Evolutionary conservation across 768 basidiomycete genomes (phyloP), one percentile per base, ranked within the genome.

Genomic region (Suillus brevipes): DNA sequence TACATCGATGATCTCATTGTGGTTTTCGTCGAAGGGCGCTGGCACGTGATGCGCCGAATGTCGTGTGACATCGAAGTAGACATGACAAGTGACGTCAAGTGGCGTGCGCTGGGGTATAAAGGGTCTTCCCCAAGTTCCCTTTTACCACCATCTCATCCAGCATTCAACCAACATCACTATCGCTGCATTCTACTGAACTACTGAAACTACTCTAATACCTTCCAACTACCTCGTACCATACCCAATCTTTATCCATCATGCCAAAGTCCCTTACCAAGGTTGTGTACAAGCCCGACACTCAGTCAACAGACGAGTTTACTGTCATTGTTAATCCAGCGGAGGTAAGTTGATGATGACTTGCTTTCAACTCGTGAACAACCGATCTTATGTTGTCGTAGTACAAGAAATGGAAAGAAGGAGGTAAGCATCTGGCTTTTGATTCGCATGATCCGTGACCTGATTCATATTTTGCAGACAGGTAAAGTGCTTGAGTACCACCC

Each of bases 361-460:
- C 34, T 61, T 42, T 50, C 50, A 59, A 59, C 43, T 42, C 60
- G 43, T 42, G 20, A 34, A 52, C 66, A 69, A 58, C 69, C 50
- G 28, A 31, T 61, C 42, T 59, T 36, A 60, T 56, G 47, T 66
- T 64, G 18, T 16, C 34, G 63, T 68, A 92, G 92, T 91, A 78
- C 76, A 86, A 86, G 80, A 90, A 87, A 75, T 94, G 90, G 90
- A 90, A 87, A 76, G 83, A 78, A 12, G 92, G 90, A 84, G 91
- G 92, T 92, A 67, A 79, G 85, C 58, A 31, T 56, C 23, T 65
- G 3, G 38, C 34, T 53, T 64, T 57, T 25, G 62, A 65, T 63
- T 59, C 9, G 25, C 16, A 40, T 63, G 49, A 64, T 65, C 62
- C 31, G 62, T 67, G 38, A 69, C 50, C 31, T 9, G 66, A 64